A percentile compares a stretch with the other conserved stretches of the same genome.
These are phyloP conservation scores for Cercospora zeae-maydis DNA, from an alignment of 2,329 filamentous ascomycete species.

Conservation along the genomic window DNA sequence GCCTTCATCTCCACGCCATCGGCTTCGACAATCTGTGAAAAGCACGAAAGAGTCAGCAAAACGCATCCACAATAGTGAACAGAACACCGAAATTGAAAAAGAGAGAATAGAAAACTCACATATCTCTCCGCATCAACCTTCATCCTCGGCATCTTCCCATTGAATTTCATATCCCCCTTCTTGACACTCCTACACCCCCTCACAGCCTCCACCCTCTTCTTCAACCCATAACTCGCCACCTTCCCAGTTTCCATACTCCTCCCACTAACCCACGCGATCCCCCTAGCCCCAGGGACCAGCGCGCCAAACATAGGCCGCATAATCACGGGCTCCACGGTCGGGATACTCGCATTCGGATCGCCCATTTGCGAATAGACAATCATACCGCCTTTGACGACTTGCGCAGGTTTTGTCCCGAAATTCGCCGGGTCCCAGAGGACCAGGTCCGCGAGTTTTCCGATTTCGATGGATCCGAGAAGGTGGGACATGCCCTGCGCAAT, in stretches of 20 bases:
- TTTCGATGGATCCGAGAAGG: constrained; percentile 79
- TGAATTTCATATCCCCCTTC: constrained; percentile 89
- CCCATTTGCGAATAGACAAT: constrained; percentile 78
- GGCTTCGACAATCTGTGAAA: constrained; percentile 64
- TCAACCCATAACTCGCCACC: constrained; percentile 68
- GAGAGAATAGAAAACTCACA: constrained; percentile 40
- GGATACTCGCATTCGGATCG: constrained; percentile 62
- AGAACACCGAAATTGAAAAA: background rate
- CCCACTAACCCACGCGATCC: constrained; percentile 78
- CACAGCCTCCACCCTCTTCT: constrained; percentile 77
- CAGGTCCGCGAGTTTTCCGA: constrained; percentile 85
- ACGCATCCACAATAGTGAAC: background rate
- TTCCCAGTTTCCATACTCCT: constrained; percentile 64
- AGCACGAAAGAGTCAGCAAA: constrained; percentile 18
- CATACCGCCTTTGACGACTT: constrained; percentile 83
- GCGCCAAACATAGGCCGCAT: constrained; percentile 83
- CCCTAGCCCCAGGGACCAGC: constrained; percentile 53
- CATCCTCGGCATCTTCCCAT: constrained; percentile 80
- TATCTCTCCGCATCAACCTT: constrained; percentile 89
- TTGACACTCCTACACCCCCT: constrained; percentile 68
- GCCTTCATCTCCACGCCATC: constrained; percentile 72
- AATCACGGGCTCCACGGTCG: constrained; percentile 79
- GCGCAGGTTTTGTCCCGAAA: constrained; percentile 81
- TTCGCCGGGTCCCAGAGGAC: constrained; percentile 80
- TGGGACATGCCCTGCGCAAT: constrained; percentile 87